Evolutionary conservation across 352 stramenopile species (phyloP).

Genomic region (Phytophthora podocarpi): DNA sequence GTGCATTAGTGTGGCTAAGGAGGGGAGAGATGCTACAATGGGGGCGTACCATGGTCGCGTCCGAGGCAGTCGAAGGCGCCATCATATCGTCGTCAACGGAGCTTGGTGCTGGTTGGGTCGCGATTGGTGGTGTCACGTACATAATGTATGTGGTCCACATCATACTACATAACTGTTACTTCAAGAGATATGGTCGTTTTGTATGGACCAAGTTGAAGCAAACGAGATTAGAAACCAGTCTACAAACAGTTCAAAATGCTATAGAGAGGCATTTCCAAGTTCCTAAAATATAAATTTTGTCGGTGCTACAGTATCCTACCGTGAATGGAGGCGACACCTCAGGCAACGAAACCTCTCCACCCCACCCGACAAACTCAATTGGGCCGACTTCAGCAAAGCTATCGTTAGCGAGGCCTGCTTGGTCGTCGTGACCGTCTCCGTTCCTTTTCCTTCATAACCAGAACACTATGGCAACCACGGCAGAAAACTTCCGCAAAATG

Average conservation of each 20-base stretch:
- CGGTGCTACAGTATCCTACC: no score
- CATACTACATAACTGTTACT: conserved; percentile 1
- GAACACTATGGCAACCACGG: conserved; percentile 13
- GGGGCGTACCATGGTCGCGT: conserved; percentile 26
- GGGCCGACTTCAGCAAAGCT: not conserved
- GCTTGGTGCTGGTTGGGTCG: no score
- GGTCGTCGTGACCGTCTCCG: not conserved
- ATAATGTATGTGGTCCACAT: conserved; percentile 10
- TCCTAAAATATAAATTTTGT: conserved; percentile 21
- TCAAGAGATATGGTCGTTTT: no score
- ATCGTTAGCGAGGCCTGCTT: not conserved
- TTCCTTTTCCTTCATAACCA: not conserved
- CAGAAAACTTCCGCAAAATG: conserved; percentile 52
- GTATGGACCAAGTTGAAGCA: conserved; percentile 26
- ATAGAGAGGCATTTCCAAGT: no score
- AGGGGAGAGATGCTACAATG: no score
- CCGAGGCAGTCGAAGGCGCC: conserved; percentile 6
- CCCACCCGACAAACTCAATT: not conserved
- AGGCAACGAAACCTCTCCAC: conserved; percentile 16
- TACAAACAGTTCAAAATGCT: no score
- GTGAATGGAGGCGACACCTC: conserved; percentile 6
- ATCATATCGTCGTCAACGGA: conserved; percentile 15
- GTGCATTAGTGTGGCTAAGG: not conserved
- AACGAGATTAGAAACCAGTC: no score
- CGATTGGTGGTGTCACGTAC: no score